Percentiles rank a stretch among this genome's conserved stretches.
phyloP scores from a whole-genome alignment of 176 grass and related monocot species.

The Raddia guianensis region DNA sequence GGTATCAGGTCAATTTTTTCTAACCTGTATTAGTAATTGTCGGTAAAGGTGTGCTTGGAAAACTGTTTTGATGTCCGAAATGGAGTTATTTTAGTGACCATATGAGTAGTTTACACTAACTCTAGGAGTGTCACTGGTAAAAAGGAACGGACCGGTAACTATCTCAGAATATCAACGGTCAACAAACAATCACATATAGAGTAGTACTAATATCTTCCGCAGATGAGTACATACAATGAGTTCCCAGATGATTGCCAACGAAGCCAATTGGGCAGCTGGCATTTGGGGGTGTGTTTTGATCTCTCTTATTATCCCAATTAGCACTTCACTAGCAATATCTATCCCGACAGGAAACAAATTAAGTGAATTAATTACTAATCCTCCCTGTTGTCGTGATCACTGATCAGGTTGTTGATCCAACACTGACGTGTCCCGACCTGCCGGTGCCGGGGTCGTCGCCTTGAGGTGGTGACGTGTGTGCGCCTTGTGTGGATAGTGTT shows the following conservation, averaged over 20 bases:
- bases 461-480: too few species aligned
- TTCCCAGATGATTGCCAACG: background rate
- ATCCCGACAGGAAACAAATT: background rate
- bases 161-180: background rate
- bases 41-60: too few species aligned
- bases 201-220: background rate
- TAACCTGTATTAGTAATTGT: too few species aligned
- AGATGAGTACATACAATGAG: background rate
- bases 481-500: too few species aligned
- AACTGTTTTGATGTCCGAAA: too few species aligned
- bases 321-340: background rate
- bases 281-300: background rate
- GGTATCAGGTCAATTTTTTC: too few species aligned
- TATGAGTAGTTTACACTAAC: background rate
- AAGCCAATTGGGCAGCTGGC: background rate
- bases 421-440: too few species aligned
- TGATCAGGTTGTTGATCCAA: too few species aligned
- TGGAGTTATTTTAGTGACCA: too few species aligned
- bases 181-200: background rate
- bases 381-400: background rate
- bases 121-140: background rate
- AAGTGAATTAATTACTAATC: background rate
- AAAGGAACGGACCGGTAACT: background rate
- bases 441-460: too few species aligned
- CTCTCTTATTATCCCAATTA: too few species aligned